Evolutionary conservation across 148 eudicot genomes (phyloP).

Genomic region (Rhododendron vialii): DNA sequence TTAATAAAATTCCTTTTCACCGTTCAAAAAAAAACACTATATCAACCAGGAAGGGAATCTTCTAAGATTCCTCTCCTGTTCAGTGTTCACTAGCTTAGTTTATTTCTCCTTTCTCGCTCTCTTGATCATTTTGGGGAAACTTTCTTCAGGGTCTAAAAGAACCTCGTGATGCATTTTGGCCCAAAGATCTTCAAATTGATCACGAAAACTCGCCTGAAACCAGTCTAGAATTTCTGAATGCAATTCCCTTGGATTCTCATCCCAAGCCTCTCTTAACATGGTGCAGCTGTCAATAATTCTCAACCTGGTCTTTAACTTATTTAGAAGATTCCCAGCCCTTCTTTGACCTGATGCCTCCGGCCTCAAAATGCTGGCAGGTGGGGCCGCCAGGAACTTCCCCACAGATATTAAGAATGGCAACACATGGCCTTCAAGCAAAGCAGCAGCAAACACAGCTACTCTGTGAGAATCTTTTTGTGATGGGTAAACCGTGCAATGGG

Average conservation of each 20-base stretch:
- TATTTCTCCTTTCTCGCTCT: slow-evolving; percentile 14
- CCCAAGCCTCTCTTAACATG: slow-evolving; percentile 46
- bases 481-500: slow-evolving; percentile 51
- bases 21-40: too few species aligned
- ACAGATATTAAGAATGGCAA: slow-evolving; percentile 61
- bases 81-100: neutral
- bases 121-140: slow-evolving; percentile 27
- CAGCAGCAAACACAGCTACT: slow-evolving; percentile 55
- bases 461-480: slow-evolving; percentile 45
- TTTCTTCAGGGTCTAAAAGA: slow-evolving; percentile 32
- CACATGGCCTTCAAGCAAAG: slow-evolving; percentile 81
- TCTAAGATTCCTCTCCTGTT: neutral
- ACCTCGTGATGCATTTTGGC: slow-evolving; percentile 54
- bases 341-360: slow-evolving; percentile 58
- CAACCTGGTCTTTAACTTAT: slow-evolving; percentile 39
- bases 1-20: too few species aligned
- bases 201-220: slow-evolving; percentile 51
- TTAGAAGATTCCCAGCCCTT: slow-evolving; percentile 67
- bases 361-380: slow-evolving; percentile 57
- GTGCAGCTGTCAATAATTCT: slow-evolving; percentile 56
- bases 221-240: slow-evolving; percentile 58
- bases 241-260: slow-evolving; percentile 45
- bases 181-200: slow-evolving; percentile 57
- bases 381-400: slow-evolving; percentile 40
- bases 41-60: too few species aligned